Conservation (phyloP, 768 basidiomycete genomes). For the Mycena albidolilacea region DNA sequence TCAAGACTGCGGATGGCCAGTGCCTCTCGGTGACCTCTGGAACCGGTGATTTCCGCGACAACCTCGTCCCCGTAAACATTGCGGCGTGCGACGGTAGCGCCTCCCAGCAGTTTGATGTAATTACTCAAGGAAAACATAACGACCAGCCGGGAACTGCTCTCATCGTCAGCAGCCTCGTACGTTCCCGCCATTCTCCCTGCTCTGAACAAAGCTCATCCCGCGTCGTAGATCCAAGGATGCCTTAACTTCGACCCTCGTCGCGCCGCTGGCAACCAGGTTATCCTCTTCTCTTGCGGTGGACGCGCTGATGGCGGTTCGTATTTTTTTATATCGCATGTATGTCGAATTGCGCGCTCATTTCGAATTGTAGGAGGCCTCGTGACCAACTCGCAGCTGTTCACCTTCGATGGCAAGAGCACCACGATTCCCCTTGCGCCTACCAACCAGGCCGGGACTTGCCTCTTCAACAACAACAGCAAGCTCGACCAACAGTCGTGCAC, state of each 20-base stretch:
- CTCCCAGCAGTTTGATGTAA: conserved; percentile 43
- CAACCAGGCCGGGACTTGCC: conserved; percentile 36
- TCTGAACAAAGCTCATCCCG: not conserved
- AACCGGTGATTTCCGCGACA: conserved; percentile 43
- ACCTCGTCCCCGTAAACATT: conserved; percentile 40
- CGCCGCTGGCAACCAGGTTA: conserved; percentile 41
- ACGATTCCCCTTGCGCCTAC: conserved; percentile 36
- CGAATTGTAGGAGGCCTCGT: conserved; percentile 29
- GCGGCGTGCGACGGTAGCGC: conserved; percentile 38
- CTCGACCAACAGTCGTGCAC: conserved; percentile 39
- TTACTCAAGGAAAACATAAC: conserved; percentile 41
- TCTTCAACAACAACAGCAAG: conserved; percentile 36
- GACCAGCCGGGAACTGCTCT: conserved; percentile 40
- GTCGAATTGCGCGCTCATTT: not conserved
- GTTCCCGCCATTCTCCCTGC: not conserved
- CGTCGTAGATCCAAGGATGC: conserved; percentile 41
- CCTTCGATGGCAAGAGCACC: conserved; percentile 27
- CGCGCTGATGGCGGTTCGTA: conserved; percentile 43
- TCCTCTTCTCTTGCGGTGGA: conserved; percentile 46
- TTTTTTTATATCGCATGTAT: not conserved
- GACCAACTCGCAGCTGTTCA: conserved; percentile 44
- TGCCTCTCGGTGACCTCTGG: conserved; percentile 39
- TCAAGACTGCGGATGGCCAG: conserved; percentile 42
- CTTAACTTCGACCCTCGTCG: conserved; percentile 44
- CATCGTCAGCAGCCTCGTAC: conserved; percentile 41